Evolutionary conservation across 306 rosid species (phyloP).

Genomic region (Quercus cerris): DNA sequence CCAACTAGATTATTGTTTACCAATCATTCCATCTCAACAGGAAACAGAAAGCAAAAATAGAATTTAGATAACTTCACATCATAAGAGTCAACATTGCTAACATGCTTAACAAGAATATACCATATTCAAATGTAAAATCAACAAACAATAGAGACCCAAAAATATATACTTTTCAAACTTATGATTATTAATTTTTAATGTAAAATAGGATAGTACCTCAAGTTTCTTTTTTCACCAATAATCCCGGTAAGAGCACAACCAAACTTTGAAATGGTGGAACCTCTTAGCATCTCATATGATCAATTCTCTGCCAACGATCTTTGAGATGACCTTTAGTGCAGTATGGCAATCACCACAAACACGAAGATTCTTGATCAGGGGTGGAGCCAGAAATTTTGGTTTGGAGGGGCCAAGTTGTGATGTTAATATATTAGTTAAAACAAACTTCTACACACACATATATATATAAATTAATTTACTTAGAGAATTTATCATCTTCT

Average conservation of each 20-base stretch:
- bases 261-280: conserved; percentile 44
- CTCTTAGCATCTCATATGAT: conserved; percentile 41
- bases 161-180: no score
- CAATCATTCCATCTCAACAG: neutral
- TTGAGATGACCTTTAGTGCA: conserved; percentile 44
- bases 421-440: no score
- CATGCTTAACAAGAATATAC: neutral
- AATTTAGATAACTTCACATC: neutral
- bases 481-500: no score
- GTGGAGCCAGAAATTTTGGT: no score
- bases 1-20: neutral
- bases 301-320: conserved; percentile 44
- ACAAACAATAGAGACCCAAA: neutral
- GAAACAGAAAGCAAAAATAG: neutral
- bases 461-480: no score
- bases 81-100: neutral
- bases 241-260: conserved; percentile 44
- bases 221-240: conserved; percentile 39
- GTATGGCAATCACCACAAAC: conserved; percentile 50
- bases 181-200: no score
- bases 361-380: conserved; percentile 52
- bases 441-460: no score
- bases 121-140: neutral
- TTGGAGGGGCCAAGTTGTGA: no score
- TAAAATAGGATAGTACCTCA: conserved; percentile 18